Evolutionary conservation across 2,329 filamentous ascomycete genomes (phyloP).

Genomic region (Ascochyta lentis): DNA sequence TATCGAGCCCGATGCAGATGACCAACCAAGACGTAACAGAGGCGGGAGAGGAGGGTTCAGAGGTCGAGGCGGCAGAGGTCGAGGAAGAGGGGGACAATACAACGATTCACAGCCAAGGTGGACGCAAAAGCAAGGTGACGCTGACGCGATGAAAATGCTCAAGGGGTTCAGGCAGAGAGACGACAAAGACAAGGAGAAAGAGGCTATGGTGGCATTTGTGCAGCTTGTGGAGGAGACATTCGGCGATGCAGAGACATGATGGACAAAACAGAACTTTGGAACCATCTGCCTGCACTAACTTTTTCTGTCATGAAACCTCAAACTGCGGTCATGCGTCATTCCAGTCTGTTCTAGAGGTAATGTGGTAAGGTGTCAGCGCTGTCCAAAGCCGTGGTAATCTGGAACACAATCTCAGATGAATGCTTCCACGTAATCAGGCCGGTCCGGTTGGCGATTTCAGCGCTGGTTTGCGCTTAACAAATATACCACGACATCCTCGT

Average conservation of each 20-base stretch:
- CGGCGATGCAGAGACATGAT: not conserved
- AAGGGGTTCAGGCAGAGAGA: slow-evolving; percentile 35
- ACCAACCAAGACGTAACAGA: slow-evolving; percentile 25
- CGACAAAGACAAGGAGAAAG: slow-evolving; percentile 40
- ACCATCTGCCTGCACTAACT: no score
- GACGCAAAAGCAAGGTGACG: slow-evolving; percentile 42
- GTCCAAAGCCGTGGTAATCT: no score
- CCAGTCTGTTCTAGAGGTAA: no score
- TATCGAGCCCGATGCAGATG: slow-evolving; percentile 40
- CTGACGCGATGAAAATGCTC: slow-evolving; percentile 38
- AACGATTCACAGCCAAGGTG: slow-evolving; percentile 24
- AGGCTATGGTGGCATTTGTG: slow-evolving; percentile 52
- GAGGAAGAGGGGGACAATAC: slow-evolving; percentile 22
- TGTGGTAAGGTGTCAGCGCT: no score
- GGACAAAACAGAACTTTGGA: no score
- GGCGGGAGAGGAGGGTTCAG: slow-evolving; percentile 23
- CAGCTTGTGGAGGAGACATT: slow-evolving; percentile 36
- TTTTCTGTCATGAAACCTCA: no score
- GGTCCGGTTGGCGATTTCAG: no score
- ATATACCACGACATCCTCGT: no score
- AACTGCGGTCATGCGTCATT: no score
- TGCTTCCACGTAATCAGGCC: no score
- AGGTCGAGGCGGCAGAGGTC: slow-evolving; percentile 22
- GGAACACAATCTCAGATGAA: no score
- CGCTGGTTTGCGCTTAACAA: no score